Base-by-base conservation (phyloP, 1,139 yeast species). In the Diutina rugosa region DNA sequence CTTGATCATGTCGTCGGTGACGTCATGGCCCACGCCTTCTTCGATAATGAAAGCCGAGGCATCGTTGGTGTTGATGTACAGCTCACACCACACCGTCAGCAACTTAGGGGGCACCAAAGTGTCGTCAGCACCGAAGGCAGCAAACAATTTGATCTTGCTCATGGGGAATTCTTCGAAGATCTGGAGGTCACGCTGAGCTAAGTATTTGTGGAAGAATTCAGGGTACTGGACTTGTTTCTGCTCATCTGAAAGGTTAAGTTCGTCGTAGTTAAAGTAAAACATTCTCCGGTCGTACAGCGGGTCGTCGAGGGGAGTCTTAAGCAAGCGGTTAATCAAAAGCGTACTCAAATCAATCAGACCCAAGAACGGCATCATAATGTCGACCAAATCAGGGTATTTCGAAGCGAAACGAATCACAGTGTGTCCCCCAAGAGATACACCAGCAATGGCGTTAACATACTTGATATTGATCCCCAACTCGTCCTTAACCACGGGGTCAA, bases 341-440 rank as follows among this genome's bases (percentile, higher is more conserved):
- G 80, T 67, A 5, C 79, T 64, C 59, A 79, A 64, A 56, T 79
- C 81, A 54, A 71, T 67, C 56, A 74, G 70, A 0, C 82, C 84
- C 56, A 80, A 69, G 29, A 79, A 86, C 51, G 98, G 97, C 68
- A 91, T 91, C 62, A 85, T 67, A 56, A 90, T 97, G 59, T 91
- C 77, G 55, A 90, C 82, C 64, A 91, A 77, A 2, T 97, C 96
- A 0, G 97, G 97, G 32, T 85, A 77, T 21, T 91, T 81, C 7
- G 97, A 96, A 21, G 89, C 85, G 70, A 90, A 90, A 56, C 84
- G 67, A 66, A 81, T 79, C 30, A 77, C 70, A 10, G 77, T 69
- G 65, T 84, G 87, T 0, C 81, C 90, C 1, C 90, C 89, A 59
- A 82, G 70, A 0, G 88, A 82, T 55, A 74, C 74, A 2, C 90